Evolutionary conservation across 75 land plant genomes (phyloP).

Genomic region (Pinus tabuliformis): DNA sequence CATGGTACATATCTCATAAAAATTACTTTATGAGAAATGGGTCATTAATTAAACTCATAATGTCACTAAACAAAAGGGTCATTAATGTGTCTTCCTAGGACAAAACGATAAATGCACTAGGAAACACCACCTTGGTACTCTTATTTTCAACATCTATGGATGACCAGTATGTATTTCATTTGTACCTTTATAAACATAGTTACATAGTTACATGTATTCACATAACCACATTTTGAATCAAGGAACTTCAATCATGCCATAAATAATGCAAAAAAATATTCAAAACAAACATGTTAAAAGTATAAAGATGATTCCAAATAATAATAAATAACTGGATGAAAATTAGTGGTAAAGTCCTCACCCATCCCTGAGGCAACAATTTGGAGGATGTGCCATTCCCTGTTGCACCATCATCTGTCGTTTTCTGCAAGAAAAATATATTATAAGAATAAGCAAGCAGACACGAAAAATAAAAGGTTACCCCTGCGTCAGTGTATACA

Average conservation of each 20-base stretch:
- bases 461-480: neutral
- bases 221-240: neutral
- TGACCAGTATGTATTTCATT: neutral
- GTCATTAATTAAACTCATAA: too few relatives aligned
- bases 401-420: neutral
- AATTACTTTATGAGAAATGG: too few relatives aligned
- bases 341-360: neutral
- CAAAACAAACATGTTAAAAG: neutral
- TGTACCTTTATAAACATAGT: neutral
- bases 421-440: neutral
- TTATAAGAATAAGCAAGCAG: neutral
- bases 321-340: neutral
- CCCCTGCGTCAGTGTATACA: neutral
- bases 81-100: too few relatives aligned
- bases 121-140: too few relatives aligned
- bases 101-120: too few relatives aligned
- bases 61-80: too few relatives aligned
- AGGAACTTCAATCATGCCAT: neutral
- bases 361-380: slow-evolving; percentile 10
- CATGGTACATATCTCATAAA: too few relatives aligned
- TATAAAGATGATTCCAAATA: neutral
- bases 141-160: neutral
- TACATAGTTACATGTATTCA: too few relatives aligned
- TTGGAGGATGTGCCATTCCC: slow-evolving; percentile 4
- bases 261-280: neutral